phyloP scores from a whole-genome alignment of 2,329 filamentous ascomycete genomes.

The Hirsutella minnesotensis region DNA sequence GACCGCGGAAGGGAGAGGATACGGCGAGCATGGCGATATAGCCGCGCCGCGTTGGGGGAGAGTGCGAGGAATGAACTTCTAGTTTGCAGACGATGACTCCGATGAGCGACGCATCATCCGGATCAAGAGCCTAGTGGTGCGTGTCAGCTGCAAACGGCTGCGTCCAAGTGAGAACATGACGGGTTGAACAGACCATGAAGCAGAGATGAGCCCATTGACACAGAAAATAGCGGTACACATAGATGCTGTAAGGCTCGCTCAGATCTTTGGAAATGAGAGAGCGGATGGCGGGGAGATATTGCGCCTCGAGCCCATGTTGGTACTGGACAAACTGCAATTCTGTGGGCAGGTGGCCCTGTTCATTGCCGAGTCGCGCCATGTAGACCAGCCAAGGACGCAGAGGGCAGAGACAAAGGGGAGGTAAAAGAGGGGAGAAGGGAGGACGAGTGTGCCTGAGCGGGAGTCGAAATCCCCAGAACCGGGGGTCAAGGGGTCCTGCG shows the following conservation, averaged over 20 bases:
- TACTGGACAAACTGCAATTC: conserved; percentile 51
- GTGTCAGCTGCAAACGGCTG: conserved; percentile 3
- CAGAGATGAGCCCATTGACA: conserved; percentile 98
- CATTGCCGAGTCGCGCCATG: background rate
- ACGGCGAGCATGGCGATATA: conserved; percentile 99
- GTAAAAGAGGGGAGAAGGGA: background rate
- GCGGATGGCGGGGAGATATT: conserved; percentile 74
- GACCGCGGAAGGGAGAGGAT: conserved; percentile 63
- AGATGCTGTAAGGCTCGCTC: conserved; percentile 97
- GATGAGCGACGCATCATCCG: conserved; percentile 52
- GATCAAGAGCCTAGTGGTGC: conserved; percentile 41
- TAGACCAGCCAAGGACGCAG: background rate
- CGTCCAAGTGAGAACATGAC: no score
- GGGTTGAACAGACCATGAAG: conserved; percentile 56
- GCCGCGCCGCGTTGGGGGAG: conserved; percentile 60
- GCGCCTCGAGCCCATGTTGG: conserved; percentile 44
- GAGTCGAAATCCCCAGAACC: no score
- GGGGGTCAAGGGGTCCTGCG: no score
- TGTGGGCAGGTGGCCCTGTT: conserved; percentile 21
- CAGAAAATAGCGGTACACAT: conserved; percentile 95
- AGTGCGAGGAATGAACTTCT: conserved; percentile 77
- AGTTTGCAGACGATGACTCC: conserved; percentile 94
- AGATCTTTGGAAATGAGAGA: conserved; percentile 91
- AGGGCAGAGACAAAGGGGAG: background rate
- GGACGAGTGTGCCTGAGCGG: no score